Base-by-base conservation (phyloP, 139 green algal species). In the Deuterostichococcus epilithicus region DNA sequence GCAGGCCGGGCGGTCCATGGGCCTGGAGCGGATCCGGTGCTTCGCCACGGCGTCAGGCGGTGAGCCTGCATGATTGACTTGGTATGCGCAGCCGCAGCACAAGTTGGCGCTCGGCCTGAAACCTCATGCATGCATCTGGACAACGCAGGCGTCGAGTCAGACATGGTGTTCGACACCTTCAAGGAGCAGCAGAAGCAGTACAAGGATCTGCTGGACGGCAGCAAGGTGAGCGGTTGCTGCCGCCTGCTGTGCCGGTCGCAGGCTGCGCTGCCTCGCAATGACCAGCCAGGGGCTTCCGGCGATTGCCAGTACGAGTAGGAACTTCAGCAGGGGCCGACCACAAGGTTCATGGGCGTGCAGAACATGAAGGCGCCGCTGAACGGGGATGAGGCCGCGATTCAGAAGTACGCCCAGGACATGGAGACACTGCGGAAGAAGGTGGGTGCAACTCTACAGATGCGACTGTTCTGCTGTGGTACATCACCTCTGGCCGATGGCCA, bases 401-500 rank as follows among this genome's bases (percentile, higher is more conserved):
- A 80, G 33, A 86, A 89, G 74, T 90, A 86, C 73, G 84, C 81
- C 15, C 37, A 69, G 1, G 73, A 87, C 4, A 78, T 90, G 69
- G 78, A 89, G 66, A 69, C 73, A 2, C 73, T 90, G 34, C 86
- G 84, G 30, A 81, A 83, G 39, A 80, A 86, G 77, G 76, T 85
- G n/a, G 36, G 75, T 25, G 8, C n/a, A 13, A 13, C 42, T 13
- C 8, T 52, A 8, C 13, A 8, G 10, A 52, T 52, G 42, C 10
- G 10, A 52, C 42, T 52, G 10, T 23, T 13, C 42, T 13, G 8
- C 10, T 13, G 13, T 52, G 42, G 8, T 13, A 13, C 42, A 8
- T 52, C 42, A 52, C 42, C 42, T 8, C 42, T 52, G 42, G 10
- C 42, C 42, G 42, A 13, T 13, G 42, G 42, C 42, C 42, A 13